A percentile compares a stretch with the other conserved stretches of the same genome.
Conservation (phyloP, 129 eudicot genomes). For the Glebionis coronaria region DNA sequence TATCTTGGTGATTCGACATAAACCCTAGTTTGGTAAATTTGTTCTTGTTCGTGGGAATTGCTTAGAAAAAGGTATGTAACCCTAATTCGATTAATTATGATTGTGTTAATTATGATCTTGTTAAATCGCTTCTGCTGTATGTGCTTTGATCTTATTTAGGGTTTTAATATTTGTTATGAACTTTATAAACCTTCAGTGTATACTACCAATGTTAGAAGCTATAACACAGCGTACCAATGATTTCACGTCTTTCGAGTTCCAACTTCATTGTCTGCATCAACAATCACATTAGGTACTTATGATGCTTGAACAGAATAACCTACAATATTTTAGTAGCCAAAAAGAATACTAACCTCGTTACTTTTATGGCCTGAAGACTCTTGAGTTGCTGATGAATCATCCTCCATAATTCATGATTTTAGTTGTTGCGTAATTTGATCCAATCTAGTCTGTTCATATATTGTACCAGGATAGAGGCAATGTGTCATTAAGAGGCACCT, state of each 20-base stretch:
- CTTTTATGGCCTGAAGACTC: conserved; percentile 28
- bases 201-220: conserved; percentile 5
- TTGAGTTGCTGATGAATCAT: conserved; percentile 28
- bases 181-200: too few species aligned
- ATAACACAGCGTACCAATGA: conserved; percentile 62
- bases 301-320: neutral
- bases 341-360: conserved; percentile 42
- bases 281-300: conserved; percentile 6
- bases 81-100: too few species aligned
- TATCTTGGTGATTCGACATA: too few species aligned
- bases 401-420: conserved; percentile 47
- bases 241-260: conserved; percentile 91
- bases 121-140: too few species aligned
- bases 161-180: too few species aligned
- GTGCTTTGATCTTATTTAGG: too few species aligned
- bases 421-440: conserved; percentile 80
- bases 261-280: conserved; percentile 50
- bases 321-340: neutral
- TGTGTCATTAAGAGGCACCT: conserved; percentile 79
- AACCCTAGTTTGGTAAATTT: too few species aligned
- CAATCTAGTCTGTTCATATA: conserved; percentile 96
- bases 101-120: too few species aligned
- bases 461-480: conserved; percentile 67
- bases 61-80: too few species aligned
- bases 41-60: too few species aligned